Evolutionary conservation across 2,329 filamentous ascomycete genomes (phyloP), one percentile per base, ranked within the genome.

Genomic region (Penicillium sp.): DNA sequence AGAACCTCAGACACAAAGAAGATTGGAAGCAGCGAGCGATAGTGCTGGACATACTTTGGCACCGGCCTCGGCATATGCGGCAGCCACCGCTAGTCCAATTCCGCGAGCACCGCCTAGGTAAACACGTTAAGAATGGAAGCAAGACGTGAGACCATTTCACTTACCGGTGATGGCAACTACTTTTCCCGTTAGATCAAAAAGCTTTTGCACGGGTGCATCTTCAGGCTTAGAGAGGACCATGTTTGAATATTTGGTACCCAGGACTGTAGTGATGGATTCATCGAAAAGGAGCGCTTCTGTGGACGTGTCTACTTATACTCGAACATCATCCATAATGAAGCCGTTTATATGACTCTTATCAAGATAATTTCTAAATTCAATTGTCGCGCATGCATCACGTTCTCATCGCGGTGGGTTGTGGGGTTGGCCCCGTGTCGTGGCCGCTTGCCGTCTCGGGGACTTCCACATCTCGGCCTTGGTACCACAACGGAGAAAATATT

Each of bases 31-130:
- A 18, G 18, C 18, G 18, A 18, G 18, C 18, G 18, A 18, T 18
- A 18, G 18, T 18, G 18, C 18, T 18, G 31, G 9, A 63, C 57
- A 40, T 71, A 65, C 46, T 21, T 48, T 48, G 22, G 46, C 46
- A 18, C 46, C 46, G 41, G 46, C 46, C 36, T 48, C 46, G 11
- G 46, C 36, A 16, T 41, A 48, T 16, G 46, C 46, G 16, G 46
- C 41, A 41, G 46, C 46, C 36, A 48, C 46, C 14, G 46, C n/a
- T 31, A 48, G 36, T 11, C 46, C 46, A 48, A 48, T 48, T 48
- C 46, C 46, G 31, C 46, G 46, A 3, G 11, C 46, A 21, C 46
- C 46, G 11, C 46, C 46, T 48, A 18, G 18, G 18, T 7, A n/a
- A 48, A 22, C 45, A 39, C 9, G 24, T 27, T 8, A 27, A 27